A percentile compares a stretch with the other conserved stretches of the same genome.
phyloP scores from a whole-genome alignment of 1,284 basidiomycete genomes.

The Thecaphora thlaspeos region DNA sequence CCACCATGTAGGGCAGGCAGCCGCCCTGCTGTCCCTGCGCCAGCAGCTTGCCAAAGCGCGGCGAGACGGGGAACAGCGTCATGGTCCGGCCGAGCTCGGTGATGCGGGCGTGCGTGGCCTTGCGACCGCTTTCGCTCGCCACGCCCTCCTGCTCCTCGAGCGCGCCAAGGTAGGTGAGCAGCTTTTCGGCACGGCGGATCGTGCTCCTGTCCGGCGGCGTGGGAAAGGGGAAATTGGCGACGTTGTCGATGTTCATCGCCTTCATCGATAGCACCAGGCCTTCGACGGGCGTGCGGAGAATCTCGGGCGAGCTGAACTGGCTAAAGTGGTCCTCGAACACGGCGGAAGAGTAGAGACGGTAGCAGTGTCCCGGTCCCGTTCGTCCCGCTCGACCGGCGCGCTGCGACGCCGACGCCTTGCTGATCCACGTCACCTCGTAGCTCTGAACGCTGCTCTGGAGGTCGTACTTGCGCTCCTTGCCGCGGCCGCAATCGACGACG shows the following conservation, averaged over 20 bases:
- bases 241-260: conserved; percentile 95
- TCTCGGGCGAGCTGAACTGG: conserved; percentile 83
- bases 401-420: conserved; percentile 73
- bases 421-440: conserved; percentile 73
- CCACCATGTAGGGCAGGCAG: conserved; percentile 86
- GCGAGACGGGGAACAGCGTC: conserved; percentile 88
- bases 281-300: conserved; percentile 92
- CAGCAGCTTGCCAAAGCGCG: conserved; percentile 90
- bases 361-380: conserved; percentile 76
- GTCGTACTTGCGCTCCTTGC: conserved; percentile 77
- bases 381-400: conserved; percentile 74
- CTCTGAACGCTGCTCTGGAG: conserved; percentile 67
- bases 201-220: conserved; percentile 84
- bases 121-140: conserved; percentile 53
- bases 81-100: conserved; percentile 86
- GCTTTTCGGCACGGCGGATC: conserved; percentile 77
- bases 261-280: conserved; percentile 98
- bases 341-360: conserved; percentile 71
- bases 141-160: conserved; percentile 61
- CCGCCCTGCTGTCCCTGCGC: conserved; percentile 87
- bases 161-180: conserved; percentile 80
- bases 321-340: conserved; percentile 90
- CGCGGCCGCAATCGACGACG: conserved; percentile 73
- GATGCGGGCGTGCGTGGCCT: conserved; percentile 62
- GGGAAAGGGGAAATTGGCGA: conserved; percentile 96